Evolutionary conservation across 2,329 filamentous ascomycete genomes (phyloP), one percentile per base, ranked within the genome.

Genomic region (Salinomyces thailandicus): DNA sequence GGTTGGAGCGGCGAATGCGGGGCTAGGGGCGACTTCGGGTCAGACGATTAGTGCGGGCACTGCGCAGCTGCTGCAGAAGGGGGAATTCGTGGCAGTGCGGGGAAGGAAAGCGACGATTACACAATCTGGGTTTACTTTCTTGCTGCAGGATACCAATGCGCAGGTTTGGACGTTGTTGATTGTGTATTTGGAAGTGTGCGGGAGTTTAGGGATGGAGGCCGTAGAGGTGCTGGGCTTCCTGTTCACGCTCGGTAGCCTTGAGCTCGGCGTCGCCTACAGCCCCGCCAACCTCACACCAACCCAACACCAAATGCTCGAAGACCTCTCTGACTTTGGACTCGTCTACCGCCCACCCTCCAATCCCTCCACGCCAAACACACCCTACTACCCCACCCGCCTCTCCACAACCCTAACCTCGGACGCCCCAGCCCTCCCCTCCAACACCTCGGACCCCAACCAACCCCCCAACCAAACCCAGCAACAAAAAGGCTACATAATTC

Each of bases 81-180:
- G 91, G 3, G 74, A 81, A 35, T 75, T 96, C 6, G 86, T 98
- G 14, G 79, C 85, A 54, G 33, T 48, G 12, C 37, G 34, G 18
- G 42, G 42, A 22, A 38, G 31, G 2, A 45, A 44, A 9, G 71
- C 85, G 7, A 76, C 75, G 36, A 98, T 98, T 51, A 98, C 91
- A 0, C 80, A 94, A 55, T 78, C 84, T 2, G 91, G 91, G 5
- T 98, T 98, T 57, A 87, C 85, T 0, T 98, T 98, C 54, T 69
- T 98, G 38, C 69, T 98, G 6, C 89, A 96, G 53, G 89, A 95
- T 55, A 81, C 89, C 41, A 96, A 95, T 58, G 86, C 89, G 0
- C 91, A 98, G 60, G 86, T 98, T 22, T 98, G 91, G 91, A 91
- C 86, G 17, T 69, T 98, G 31, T 70, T 98, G 22, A 80, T 98